A percentile compares a stretch with the other conserved stretches of the same genome.
Conservation (phyloP, 2,329 filamentous ascomycete species). For the Aspergillus hortae region DNA sequence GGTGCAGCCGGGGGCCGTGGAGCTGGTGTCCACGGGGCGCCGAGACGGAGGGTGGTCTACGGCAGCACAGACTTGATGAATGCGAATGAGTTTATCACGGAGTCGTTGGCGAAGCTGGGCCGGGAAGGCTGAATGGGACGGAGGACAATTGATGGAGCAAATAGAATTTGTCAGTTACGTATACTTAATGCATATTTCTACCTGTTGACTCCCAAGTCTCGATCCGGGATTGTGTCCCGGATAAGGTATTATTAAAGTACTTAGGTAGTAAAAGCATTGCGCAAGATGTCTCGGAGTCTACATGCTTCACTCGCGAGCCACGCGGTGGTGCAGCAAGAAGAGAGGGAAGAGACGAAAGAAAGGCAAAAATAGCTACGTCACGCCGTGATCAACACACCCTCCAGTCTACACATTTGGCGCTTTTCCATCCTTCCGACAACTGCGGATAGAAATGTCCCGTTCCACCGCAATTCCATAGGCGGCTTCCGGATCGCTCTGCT, state of each 20-base stretch:
- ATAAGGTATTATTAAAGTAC: too few relatives aligned
- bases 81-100: slow-evolving; percentile 58
- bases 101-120: slow-evolving; percentile 56
- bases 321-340: too few relatives aligned
- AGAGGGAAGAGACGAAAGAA: neutral
- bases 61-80: slow-evolving; percentile 78
- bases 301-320: neutral
- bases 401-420: neutral
- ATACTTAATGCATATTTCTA: slow-evolving; percentile 4
- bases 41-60: slow-evolving; percentile 82
- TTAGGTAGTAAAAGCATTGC: too few relatives aligned
- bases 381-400: neutral
- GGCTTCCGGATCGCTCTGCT: slow-evolving; percentile 14
- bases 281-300: neutral
- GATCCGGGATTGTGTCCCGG: too few relatives aligned
- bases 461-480: slow-evolving; percentile 27
- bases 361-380: neutral
- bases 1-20: slow-evolving; percentile 31
- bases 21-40: slow-evolving; percentile 43
- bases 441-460: slow-evolving; percentile 27
- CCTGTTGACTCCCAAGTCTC: neutral
- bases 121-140: slow-evolving; percentile 45
- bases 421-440: slow-evolving; percentile 9
- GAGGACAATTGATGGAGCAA: neutral
- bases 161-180: slow-evolving; percentile 7